phyloP scores from a whole-genome alignment of 306 rosid genomes.

The Begonia peltatifolia region DNA sequence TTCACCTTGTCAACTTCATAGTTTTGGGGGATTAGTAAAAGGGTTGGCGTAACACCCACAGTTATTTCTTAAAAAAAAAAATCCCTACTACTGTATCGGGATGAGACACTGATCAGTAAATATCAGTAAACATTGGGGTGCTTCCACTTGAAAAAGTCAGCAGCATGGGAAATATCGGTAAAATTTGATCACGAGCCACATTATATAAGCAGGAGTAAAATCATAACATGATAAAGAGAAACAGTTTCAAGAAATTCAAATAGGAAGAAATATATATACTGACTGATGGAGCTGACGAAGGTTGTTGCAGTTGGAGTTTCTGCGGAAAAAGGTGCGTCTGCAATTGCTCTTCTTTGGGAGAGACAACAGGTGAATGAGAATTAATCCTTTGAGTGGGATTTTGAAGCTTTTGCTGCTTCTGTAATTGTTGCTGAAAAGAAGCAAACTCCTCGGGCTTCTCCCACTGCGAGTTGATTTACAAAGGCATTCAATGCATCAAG shows the following conservation, averaged over 20 bases:
- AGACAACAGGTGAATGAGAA: slow-evolving; percentile 20
- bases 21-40: too few species aligned
- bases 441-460: slow-evolving; percentile 71
- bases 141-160: too few species aligned
- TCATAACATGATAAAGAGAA: background rate
- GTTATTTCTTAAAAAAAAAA: too few species aligned
- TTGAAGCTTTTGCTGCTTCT: slow-evolving; percentile 32
- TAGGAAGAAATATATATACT: background rate
- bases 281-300: slow-evolving; percentile 15
- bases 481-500: slow-evolving; percentile 12
- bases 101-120: too few species aligned
- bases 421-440: slow-evolving; percentile 38
- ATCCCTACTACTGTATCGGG: too few species aligned
- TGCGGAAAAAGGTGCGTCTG: slow-evolving; percentile 16
- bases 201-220: background rate
- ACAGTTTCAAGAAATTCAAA: too few species aligned
- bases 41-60: too few species aligned
- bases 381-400: slow-evolving; percentile 19
- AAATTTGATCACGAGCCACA: background rate
- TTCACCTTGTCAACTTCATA: too few species aligned
- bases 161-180: background rate
- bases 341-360: slow-evolving; percentile 29
- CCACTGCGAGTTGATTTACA: slow-evolving; percentile 47
- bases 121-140: too few species aligned
- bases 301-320: slow-evolving; percentile 18